phyloP scores from a whole-genome alignment of 164 flowering plant species.

The Piper longum region DNA sequence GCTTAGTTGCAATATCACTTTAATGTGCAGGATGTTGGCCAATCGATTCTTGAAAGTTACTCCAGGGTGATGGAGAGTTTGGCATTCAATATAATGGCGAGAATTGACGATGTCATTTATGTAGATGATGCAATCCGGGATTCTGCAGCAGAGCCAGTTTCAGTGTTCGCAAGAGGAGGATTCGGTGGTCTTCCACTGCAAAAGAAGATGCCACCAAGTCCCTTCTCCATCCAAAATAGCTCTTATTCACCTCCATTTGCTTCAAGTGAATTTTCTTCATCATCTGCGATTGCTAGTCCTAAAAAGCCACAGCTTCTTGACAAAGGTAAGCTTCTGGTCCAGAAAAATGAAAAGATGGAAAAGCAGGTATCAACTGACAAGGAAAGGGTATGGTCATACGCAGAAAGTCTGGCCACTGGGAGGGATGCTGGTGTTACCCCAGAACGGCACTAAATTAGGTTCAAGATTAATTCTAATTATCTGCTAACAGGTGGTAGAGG shows the following conservation, averaged over 20 bases:
- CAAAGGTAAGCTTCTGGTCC: conserved; percentile 4
- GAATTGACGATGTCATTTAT: conserved; percentile 62
- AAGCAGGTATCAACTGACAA: conserved; percentile 11
- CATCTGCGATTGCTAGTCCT: conserved; percentile 21
- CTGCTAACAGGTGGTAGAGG: neutral
- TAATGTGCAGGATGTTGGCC: conserved; percentile 65
- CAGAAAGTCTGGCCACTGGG: conserved; percentile 18
- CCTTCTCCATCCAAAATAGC: conserved; percentile 27
- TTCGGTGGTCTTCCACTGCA: conserved; percentile 22
- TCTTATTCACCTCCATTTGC: conserved; percentile 33
- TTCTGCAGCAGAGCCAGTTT: conserved; percentile 25
- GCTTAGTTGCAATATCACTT: neutral
- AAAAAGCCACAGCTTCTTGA: conserved; percentile 6
- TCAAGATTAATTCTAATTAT: neutral
- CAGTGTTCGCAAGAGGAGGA: conserved; percentile 20
- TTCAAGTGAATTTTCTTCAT: conserved; percentile 22
- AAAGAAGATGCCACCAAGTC: conserved; percentile 33
- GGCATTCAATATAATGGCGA: conserved; percentile 62
- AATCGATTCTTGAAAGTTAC: conserved; percentile 81
- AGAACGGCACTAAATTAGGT: conserved; percentile 14
- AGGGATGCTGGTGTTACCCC: conserved; percentile 16
- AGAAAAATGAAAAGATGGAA: conserved; percentile 14
- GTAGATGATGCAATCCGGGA: conserved; percentile 49
- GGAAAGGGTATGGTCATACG: conserved; percentile 17
- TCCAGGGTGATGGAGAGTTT: conserved; percentile 77